Percentiles rank a stretch among this genome's conserved stretches.
phyloP scores from a whole-genome alignment of 2,329 filamentous ascomycete species.

The Fusarium sp. region DNA sequence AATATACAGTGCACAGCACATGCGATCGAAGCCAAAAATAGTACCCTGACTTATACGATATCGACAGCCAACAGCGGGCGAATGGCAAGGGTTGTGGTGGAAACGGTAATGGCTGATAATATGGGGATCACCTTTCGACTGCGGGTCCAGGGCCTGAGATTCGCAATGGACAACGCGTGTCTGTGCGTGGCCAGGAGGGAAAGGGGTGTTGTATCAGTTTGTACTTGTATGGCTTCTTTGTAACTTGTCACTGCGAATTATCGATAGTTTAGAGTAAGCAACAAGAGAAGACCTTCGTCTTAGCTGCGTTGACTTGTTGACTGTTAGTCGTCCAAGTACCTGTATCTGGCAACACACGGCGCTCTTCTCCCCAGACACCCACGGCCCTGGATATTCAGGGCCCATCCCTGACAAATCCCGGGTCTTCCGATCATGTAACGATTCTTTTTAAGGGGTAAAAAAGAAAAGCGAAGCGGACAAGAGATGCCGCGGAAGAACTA shows the following conservation, averaged over 20 bases:
- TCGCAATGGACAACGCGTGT: background rate
- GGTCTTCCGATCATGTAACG: background rate
- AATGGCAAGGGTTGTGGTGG: background rate
- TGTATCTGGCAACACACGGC: background rate
- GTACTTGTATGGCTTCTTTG: background rate
- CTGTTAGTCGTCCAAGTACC: background rate
- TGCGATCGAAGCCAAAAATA: background rate
- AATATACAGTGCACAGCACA: background rate
- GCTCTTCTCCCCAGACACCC: background rate
- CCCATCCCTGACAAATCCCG: background rate
- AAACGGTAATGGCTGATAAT: background rate
- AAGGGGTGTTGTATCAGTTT: background rate
- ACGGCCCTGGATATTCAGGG: background rate
- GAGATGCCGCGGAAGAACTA: background rate
- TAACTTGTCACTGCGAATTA: background rate
- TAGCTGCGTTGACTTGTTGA: background rate
- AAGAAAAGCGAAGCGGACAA: background rate
- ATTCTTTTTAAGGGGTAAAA: background rate
- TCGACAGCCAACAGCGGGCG: background rate
- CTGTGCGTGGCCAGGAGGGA: background rate
- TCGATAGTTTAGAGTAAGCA: background rate
- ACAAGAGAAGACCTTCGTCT: background rate
- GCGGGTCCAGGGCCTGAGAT: background rate
- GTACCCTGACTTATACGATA: background rate
- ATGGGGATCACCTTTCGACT: constrained; percentile 2